Percentiles rank a stretch among this genome's conserved stretches.
Conservation (phyloP, 2,329 filamentous ascomycete species). For the Alternaria gansuensis region DNA sequence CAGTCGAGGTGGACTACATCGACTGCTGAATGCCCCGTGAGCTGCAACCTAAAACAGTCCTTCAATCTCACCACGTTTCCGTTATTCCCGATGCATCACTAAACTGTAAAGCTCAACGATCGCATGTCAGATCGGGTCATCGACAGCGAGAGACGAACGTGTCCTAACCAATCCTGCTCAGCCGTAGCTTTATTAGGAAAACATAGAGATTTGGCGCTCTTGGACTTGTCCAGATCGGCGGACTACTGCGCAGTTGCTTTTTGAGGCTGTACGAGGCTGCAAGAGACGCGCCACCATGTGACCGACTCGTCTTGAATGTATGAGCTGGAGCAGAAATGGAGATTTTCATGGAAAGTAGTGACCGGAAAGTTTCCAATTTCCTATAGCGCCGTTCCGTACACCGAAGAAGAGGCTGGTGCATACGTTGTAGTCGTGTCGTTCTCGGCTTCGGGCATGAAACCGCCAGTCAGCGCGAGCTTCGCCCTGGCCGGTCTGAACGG, state of each 20-base stretch:
- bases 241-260: background rate
- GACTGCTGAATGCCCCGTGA: background rate
- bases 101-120: slow-evolving; percentile 7
- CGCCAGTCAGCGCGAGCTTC: slow-evolving; percentile 8
- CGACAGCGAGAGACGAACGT: background rate
- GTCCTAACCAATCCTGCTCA: slow-evolving; percentile 2
- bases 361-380: background rate
- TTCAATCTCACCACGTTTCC: background rate
- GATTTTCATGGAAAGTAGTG: background rate
- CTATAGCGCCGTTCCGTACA: background rate
- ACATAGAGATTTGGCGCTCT: slow-evolving; percentile 3
- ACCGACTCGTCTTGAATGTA: slow-evolving; percentile 7
- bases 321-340: background rate
- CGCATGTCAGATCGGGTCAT: background rate
- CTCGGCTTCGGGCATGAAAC: slow-evolving; percentile 5
- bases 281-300: slow-evolving; percentile 1
- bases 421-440: slow-evolving; percentile 1
- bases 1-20: background rate
- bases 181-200: slow-evolving; percentile 2
- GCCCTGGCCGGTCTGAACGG: slow-evolving; percentile 8
- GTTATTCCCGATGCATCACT: slow-evolving; percentile 3
- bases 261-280: slow-evolving; percentile 8
- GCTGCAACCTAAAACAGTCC: background rate
- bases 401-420: background rate
- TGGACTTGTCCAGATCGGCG: slow-evolving; percentile 2